Evolutionary conservation across 2,329 filamentous ascomycete species (phyloP).

Genomic region (Rachicladosporium sp.): DNA sequence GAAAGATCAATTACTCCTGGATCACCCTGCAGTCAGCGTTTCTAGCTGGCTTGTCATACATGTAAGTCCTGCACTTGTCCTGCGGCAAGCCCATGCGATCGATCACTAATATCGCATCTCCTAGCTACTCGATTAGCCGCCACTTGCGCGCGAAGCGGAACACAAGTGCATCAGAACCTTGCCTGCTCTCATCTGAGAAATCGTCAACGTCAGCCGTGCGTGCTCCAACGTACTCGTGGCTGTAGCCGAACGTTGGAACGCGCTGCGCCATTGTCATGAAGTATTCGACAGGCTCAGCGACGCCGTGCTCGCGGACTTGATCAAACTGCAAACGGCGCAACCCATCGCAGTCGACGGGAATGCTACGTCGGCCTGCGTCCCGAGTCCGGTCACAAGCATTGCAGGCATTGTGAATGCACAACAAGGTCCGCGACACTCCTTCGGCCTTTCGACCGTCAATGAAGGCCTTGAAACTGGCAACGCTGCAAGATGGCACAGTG

Average conservation of each 20-base stretch:
- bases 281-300: conserved; percentile 33
- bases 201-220: conserved; percentile 31
- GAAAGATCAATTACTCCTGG: conserved; percentile 39
- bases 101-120: too few relatives aligned
- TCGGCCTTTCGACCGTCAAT: too few relatives aligned
- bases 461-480: too few relatives aligned
- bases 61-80: conserved; percentile 19
- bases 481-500: too few relatives aligned
- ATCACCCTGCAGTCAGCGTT: conserved; percentile 39
- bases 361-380: too few relatives aligned
- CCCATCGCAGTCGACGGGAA: background rate
- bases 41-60: conserved; percentile 33
- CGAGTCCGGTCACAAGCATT: too few relatives aligned
- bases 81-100: too few relatives aligned
- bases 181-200: conserved; percentile 22
- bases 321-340: conserved; percentile 19
- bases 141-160: background rate
- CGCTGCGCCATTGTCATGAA: conserved; percentile 29
- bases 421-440: too few relatives aligned
- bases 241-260: conserved; percentile 32
- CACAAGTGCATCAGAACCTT: conserved; percentile 3
- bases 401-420: too few relatives aligned
- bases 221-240: conserved; percentile 36
- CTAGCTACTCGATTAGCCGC: too few relatives aligned
- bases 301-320: conserved; percentile 30